Conservation (phyloP, 345 rosid species). For the Rhodomyrtus tomentosa region DNA sequence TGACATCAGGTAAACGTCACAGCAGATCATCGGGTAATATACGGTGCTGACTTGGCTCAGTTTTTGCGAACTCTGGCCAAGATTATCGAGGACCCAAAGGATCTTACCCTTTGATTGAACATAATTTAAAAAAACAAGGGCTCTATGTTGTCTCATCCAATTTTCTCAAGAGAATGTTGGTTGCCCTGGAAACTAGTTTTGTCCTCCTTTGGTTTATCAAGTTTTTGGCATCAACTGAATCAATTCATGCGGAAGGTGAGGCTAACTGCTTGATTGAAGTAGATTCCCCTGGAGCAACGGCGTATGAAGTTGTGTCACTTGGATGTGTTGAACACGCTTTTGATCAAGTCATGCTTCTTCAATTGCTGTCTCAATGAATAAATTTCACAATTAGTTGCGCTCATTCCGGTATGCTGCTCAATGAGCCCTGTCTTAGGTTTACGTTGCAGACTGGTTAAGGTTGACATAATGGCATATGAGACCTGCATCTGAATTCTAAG, state of each 20-base stretch:
- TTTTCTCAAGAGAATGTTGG: conserved; percentile 1
- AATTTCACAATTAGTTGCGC: background rate
- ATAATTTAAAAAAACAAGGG: background rate
- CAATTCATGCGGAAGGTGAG: background rate
- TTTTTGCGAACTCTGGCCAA: conserved; percentile 88
- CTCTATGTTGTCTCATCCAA: background rate
- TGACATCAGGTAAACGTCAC: conserved; percentile 68
- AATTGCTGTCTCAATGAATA: background rate
- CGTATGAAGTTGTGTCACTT: background rate
- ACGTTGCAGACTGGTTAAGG: background rate
- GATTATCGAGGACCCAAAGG: conserved; percentile 80
- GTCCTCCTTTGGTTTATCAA: background rate
- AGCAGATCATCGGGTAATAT: conserved; percentile 90
- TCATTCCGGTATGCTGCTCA: background rate
- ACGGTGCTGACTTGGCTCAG: conserved; percentile 87
- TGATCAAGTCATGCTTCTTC: background rate
- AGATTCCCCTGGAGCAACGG: background rate
- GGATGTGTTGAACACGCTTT: background rate
- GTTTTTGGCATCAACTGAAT: background rate
- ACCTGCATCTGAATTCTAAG: background rate
- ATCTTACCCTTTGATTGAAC: conserved; percentile 54
- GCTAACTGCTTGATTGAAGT: background rate
- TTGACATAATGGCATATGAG: background rate
- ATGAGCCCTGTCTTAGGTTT: background rate
- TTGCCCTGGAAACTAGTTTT: background rate